phyloP scores from a whole-genome alignment of 495 filamentous ascomycete species.

The Aspergillus coremiiformis region DNA sequence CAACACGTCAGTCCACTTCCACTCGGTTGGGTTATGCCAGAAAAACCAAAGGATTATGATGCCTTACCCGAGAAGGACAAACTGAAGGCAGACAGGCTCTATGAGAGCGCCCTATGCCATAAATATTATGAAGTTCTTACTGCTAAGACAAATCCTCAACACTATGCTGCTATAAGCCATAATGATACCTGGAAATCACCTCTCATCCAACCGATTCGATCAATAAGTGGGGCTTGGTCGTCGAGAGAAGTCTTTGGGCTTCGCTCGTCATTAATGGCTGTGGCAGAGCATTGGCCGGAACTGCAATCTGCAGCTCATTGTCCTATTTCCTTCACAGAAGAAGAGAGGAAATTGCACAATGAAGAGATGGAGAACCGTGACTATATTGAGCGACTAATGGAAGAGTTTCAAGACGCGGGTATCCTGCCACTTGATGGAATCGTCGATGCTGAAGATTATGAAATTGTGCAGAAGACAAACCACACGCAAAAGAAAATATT shows the following conservation, averaged over 20 bases:
- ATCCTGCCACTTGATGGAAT: slow-evolving; percentile 2
- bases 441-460: background rate
- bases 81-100: no score
- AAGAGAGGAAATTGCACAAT: background rate
- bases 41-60: no score
- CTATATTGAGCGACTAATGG: slow-evolving; percentile 3
- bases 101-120: no score
- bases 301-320: background rate
- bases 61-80: no score
- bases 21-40: no score
- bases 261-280: background rate
- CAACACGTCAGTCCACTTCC: no score
- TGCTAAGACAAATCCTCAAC: background rate
- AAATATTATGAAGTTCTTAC: slow-evolving; percentile 5
- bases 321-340: background rate
- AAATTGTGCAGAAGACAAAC: slow-evolving; percentile 1
- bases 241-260: no score
- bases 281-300: slow-evolving; percentile 1
- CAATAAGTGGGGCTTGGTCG: background rate
- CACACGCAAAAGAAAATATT: background rate
- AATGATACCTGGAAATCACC: background rate
- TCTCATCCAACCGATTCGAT: background rate
- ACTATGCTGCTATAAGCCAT: background rate
- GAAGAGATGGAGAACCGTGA: slow-evolving; percentile 2
- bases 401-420: background rate